Evolutionary conservation across 106 monocot species (phyloP).

Genomic region (Dioscorea dumetorum): DNA sequence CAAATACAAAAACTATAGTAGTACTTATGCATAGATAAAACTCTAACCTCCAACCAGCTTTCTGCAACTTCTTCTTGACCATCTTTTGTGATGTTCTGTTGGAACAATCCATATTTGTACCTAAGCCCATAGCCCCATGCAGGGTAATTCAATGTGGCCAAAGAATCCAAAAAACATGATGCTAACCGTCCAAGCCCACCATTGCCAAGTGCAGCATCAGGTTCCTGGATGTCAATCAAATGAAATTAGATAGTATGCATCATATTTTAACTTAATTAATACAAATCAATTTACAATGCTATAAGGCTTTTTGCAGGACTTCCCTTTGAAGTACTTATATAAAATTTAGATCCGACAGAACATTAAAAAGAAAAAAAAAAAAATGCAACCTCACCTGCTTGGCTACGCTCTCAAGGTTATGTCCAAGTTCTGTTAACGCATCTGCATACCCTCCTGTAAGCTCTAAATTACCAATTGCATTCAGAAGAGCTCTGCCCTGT

Average conservation of each 20-base stretch:
- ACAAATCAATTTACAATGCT: no score
- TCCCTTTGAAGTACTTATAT: neutral
- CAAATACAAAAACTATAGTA: neutral
- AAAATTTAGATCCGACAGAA: no score
- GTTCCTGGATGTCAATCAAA: constrained; percentile 50
- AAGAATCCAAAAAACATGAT: constrained; percentile 94
- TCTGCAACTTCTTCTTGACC: constrained; percentile 99
- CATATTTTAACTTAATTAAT: no score
- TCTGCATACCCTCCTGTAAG: constrained; percentile 81
- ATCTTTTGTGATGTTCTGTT: constrained; percentile 90
- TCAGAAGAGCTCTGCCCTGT: constrained; percentile 90
- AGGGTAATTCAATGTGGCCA: constrained; percentile 95
- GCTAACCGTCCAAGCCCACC: constrained; percentile 95
- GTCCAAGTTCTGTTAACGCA: constrained; percentile 70
- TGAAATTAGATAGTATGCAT: neutral
- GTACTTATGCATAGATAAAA: neutral
- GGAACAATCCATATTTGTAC: constrained; percentile 90
- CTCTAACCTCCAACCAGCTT: constrained; percentile 88
- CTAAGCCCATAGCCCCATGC: constrained; percentile 99
- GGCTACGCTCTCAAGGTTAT: constrained; percentile 75
- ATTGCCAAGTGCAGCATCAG: constrained; percentile 99
- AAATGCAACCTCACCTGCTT: constrained; percentile 47
- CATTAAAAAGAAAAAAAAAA: neutral
- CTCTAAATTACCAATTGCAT: constrained; percentile 97
- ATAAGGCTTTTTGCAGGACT: no score